These are phyloP conservation scores for Actinomortierella wolfii DNA, from an alignment of 371 early-diverging fungal species.

Conservation along the genomic window DNA sequence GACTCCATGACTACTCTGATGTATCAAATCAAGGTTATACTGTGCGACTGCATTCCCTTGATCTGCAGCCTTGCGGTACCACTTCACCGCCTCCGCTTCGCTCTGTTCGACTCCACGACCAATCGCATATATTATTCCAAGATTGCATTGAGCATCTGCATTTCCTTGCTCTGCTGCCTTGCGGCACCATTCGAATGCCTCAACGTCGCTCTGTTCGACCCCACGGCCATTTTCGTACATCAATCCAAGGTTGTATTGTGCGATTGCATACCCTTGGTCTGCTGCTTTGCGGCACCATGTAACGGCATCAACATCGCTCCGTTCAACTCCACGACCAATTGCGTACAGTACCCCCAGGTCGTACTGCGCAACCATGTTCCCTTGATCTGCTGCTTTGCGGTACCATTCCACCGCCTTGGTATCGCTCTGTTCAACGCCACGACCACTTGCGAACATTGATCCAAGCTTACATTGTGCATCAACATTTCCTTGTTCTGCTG, in stretches of 20 bases:
- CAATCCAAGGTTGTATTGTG: conserved; percentile 83
- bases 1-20: too few species aligned
- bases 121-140: conserved; percentile 51
- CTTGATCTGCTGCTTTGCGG: conserved; percentile 69
- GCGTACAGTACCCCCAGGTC: conserved; percentile 78
- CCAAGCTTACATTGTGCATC: conserved; percentile 86
- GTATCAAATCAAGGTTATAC: too few species aligned
- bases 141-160: conserved; percentile 78
- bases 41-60: too few species aligned
- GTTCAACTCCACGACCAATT: conserved; percentile 78
- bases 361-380: conserved; percentile 73
- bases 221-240: conserved; percentile 86
- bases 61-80: too few species aligned
- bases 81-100: too few species aligned
- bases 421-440: conserved; percentile 72
- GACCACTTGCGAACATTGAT: conserved; percentile 89
- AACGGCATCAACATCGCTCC: conserved; percentile 68
- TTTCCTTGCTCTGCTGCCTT: conserved; percentile 77
- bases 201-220: conserved; percentile 60
- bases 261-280: conserved; percentile 67
- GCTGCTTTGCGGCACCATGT: conserved; percentile 73
- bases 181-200: conserved; percentile 75
- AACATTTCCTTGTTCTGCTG: conserved; percentile 79
- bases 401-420: conserved; percentile 76
- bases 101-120: too few species aligned